These are phyloP conservation scores for Arthrinium puccinioides DNA, from an alignment of 2,329 filamentous ascomycete genomes.

Conservation along the genomic window DNA sequence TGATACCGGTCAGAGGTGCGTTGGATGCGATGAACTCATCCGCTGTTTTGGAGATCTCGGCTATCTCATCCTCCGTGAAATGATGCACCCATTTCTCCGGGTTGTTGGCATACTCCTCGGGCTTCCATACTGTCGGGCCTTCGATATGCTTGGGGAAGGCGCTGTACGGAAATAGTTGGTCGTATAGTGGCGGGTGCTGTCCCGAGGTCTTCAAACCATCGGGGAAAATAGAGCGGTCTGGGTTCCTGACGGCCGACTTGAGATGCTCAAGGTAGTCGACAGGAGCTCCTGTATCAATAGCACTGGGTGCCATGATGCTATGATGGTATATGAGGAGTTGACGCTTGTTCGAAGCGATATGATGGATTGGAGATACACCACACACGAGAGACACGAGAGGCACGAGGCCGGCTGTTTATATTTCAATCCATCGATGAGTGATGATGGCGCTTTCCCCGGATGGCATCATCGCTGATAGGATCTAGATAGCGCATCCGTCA, in stretches of 20 bases:
- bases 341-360: too few relatives aligned
- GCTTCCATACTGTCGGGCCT: constrained; percentile 61
- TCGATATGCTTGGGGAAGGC: constrained; percentile 59
- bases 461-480: too few relatives aligned
- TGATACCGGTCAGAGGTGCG: constrained; percentile 59
- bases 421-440: too few relatives aligned
- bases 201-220: constrained; percentile 59
- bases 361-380: constrained; percentile 6
- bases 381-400: too few relatives aligned
- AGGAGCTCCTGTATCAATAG: constrained; percentile 13
- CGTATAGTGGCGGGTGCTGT: constrained; percentile 59
- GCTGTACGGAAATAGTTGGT: constrained; percentile 54
- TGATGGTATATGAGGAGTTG: too few relatives aligned
- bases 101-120: constrained; percentile 51
- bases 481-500: too few relatives aligned
- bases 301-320: constrained; percentile 20
- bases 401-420: too few relatives aligned
- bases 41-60: constrained; percentile 52
- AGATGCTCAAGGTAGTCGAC: constrained; percentile 13
- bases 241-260: constrained; percentile 15
- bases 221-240: constrained; percentile 44
- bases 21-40: constrained; percentile 54
- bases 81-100: constrained; percentile 63
- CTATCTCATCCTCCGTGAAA: constrained; percentile 54
- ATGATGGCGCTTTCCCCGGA: too few relatives aligned